Evolutionary conservation across 2,329 filamentous ascomycete genomes (phyloP), one percentile per base, ranked within the genome.

Genomic region (Xylariaceae sp.): DNA sequence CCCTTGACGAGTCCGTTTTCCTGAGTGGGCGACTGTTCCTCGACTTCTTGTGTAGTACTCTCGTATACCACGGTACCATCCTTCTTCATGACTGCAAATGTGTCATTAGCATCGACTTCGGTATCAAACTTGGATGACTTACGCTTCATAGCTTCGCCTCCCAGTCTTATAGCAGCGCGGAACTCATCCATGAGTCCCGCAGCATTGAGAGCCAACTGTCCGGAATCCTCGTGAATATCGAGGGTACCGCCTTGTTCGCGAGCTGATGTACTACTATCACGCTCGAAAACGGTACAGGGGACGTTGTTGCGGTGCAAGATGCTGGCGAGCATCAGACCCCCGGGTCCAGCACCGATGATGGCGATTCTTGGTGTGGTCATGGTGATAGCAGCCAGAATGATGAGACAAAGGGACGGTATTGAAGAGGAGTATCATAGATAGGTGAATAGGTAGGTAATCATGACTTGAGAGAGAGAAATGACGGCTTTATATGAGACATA

Each of bases 211-310:
- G 71, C 72, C 15, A 57, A 63, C 58, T 73, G 72, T 0, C 72
- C 72, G 0, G 63, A 60, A 18, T 67, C 52, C 2, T 66, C 64
- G 50, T 73, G 72, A 56, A 83, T 79, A 54, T 81, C 81, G 4
- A 83, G 70, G 30, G 80, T 80, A 1, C 80, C 81, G 2, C 80
- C 80, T 2, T 81, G 74, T 0, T 78, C 79, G 39, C 78, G 78
- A 9, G 50, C 61, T 2, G 59, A 57, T 7, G 61, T 57, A 58
- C 61, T 65, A 44, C 45, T 61, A 15, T 74, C 70, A 3, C 69
- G 67, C 60, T 75, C 72, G 50, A 70, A 74, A 13, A 74, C 52
- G 7, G 59, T 65, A 51, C 55, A 66, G 5, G 60, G 34, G 37
- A 72, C 71, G 13, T 61, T 60, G 50, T 69, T 67, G 35, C 60